Base-by-base conservation (phyloP, 371 early-diverging fungal genomes). In the Blakeslea trispora region DNA sequence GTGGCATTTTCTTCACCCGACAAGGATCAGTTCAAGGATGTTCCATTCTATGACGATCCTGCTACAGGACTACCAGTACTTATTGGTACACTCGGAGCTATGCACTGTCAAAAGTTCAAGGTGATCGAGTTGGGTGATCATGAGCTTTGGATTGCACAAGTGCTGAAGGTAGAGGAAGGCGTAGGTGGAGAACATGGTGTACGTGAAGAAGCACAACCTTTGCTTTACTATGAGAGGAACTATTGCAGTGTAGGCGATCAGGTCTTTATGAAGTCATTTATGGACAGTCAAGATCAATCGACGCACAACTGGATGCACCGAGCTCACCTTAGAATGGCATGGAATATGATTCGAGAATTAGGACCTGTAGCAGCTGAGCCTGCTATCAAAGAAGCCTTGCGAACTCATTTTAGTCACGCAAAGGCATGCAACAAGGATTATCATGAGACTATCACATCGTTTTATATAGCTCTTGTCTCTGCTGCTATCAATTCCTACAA, bases 211-310 rank as follows among this genome's bases (percentile, higher is more conserved):
- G 64, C 64, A 11, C 68, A 76, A 42, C 87, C 90, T 4, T 52
- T 89, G 24, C 45, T 89, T 18, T 87, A 87, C 49, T 83, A 87
- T 64, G 83, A 86, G 58, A 70, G 85, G 17, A 63, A 69, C 0
- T 89, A 87, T 59, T 72, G 84, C 10, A 84, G 79, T 49, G 77
- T 89, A 1, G 86, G 86, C 19, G 80, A 80, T 19, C 71, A 80
- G 55, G 75, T 80, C 13, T 80, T 80, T 59, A 81, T 85, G 77
- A 70, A 77, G 46, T 77, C 77, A 10, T 75, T 82, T 39, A 41
- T 42, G 22, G 57, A 63, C 4, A 48, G 56, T 18, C 75, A 79
- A 42, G 68, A 78, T 28, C 54, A 55, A n/a, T 54, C 62, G 10
- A 69, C 77, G 7, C 40, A 45, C 2, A 70, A 77, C 34, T 85